These are phyloP conservation scores for Blastocystis hominis DNA, from an alignment of 352 stramenopile species.

Conservation along the genomic window DNA sequence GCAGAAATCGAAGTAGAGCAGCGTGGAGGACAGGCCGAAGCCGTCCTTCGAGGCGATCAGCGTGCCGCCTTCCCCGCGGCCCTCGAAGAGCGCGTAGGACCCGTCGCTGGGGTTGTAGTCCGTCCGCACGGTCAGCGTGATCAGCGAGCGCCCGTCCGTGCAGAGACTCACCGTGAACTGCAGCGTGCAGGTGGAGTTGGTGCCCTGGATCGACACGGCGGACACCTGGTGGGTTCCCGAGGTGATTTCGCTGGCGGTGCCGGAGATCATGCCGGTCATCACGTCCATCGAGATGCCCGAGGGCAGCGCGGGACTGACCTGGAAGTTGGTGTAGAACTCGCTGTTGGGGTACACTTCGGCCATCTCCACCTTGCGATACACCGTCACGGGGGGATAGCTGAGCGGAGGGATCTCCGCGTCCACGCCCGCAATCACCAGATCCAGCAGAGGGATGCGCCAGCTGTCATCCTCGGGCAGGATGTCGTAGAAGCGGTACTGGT, in stretches of 20 bases:
- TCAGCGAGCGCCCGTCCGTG: neutral
- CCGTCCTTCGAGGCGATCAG: neutral
- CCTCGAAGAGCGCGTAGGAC: neutral
- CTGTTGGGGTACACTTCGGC: slow-evolving; percentile 22
- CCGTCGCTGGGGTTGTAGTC: neutral
- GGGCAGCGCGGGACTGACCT: neutral
- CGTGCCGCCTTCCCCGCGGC: neutral
- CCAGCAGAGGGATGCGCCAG: neutral
- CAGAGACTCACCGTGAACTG: neutral
- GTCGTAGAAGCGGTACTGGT: neutral
- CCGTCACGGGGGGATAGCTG: neutral
- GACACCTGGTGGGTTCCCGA: neutral
- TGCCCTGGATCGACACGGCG: neutral
- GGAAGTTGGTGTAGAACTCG: slow-evolving; percentile 16
- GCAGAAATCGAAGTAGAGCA: slow-evolving; percentile 37
- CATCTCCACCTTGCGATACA: slow-evolving; percentile 35
- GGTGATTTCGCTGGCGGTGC: neutral
- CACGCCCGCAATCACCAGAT: neutral
- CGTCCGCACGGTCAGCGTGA: neutral
- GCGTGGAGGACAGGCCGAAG: neutral
- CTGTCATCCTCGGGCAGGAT: neutral
- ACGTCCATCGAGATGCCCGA: neutral
- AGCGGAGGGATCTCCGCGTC: neutral
- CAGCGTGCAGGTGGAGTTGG: neutral
- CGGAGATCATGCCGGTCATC: slow-evolving; percentile 1